phyloP scores from a whole-genome alignment of 2,329 filamentous ascomycete genomes.

The Cylindrodendrum hubeiense region DNA sequence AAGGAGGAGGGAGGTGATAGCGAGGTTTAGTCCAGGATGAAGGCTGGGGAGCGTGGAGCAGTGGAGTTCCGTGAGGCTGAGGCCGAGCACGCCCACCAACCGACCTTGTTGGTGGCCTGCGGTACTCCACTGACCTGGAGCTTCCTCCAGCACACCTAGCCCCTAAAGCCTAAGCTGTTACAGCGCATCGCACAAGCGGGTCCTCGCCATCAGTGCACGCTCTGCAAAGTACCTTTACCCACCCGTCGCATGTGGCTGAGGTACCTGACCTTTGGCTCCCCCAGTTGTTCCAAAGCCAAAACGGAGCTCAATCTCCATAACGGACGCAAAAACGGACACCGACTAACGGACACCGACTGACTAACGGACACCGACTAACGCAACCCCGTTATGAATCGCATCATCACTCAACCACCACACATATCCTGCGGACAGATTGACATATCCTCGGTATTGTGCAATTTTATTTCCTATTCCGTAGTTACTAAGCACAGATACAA shows the following conservation, averaged over 20 bases:
- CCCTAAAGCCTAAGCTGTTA: neutral
- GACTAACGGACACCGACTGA: too few relatives aligned
- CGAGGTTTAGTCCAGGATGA: slow-evolving; percentile 5
- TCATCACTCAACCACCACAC: too few relatives aligned
- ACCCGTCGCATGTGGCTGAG: neutral
- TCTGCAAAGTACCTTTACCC: slow-evolving; percentile 6
- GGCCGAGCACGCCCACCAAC: neutral
- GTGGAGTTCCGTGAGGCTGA: slow-evolving; percentile 17
- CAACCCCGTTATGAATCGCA: too few relatives aligned
- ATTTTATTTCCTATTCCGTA: too few relatives aligned
- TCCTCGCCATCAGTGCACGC: slow-evolving; percentile 1
- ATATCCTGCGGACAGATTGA: too few relatives aligned
- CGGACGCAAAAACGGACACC: too few relatives aligned
- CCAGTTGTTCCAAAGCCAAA: neutral
- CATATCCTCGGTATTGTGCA: too few relatives aligned
- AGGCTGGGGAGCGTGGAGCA: slow-evolving; percentile 6
- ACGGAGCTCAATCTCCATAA: neutral
- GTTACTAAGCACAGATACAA: too few relatives aligned
- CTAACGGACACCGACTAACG: too few relatives aligned
- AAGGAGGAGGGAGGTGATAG: neutral
- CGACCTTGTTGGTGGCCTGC: too few relatives aligned
- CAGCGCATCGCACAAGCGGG: neutral
- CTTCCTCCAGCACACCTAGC: neutral
- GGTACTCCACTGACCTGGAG: neutral
- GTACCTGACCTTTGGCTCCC: too few relatives aligned